These are phyloP conservation scores for Drechmeria coniospora DNA, from an alignment of 2,329 filamentous ascomycete species.

Conservation along the genomic window DNA sequence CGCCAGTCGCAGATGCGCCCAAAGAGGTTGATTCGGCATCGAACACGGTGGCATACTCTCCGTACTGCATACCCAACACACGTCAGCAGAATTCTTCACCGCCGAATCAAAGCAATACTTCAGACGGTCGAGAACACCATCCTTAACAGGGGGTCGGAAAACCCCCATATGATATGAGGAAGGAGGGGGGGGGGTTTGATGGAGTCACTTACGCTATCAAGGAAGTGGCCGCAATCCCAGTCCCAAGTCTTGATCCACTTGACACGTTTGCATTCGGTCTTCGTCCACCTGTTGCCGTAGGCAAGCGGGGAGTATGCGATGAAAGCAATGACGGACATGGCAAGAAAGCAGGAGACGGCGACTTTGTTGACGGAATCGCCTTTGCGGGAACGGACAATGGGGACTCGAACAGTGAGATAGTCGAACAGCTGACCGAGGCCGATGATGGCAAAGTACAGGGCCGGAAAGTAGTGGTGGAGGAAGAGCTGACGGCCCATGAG, in stretches of 20 bases:
- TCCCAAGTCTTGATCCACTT: conserved; percentile 89
- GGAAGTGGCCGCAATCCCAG: conserved; percentile 94
- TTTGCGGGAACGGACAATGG: conserved; percentile 49
- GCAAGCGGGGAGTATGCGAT: conserved; percentile 73
- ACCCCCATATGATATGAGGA: too few relatives aligned
- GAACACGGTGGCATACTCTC: too few relatives aligned
- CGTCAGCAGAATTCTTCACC: too few relatives aligned
- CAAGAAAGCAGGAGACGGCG: conserved; percentile 60
- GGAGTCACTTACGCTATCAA: conserved; percentile 57
- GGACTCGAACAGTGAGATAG: conserved; percentile 61
- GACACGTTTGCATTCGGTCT: conserved; percentile 67
- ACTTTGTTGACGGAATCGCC: conserved; percentile 55
- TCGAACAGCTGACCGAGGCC: conserved; percentile 82
- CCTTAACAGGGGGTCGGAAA: too few relatives aligned
- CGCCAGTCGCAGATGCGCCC: too few relatives aligned
- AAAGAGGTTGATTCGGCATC: too few relatives aligned
- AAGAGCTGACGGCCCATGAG: conserved; percentile 97
- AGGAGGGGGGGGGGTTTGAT: conserved; percentile 20
- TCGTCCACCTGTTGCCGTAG: conserved; percentile 92
- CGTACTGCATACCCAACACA: too few relatives aligned
- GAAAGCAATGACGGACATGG: conserved; percentile 61
- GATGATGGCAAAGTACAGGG: conserved; percentile 87
- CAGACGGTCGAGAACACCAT: too few relatives aligned
- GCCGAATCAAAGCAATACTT: too few relatives aligned
- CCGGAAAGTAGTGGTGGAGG: conserved; percentile 96